Base-by-base conservation (phyloP, 164 flowering plant genomes). In the Liriodendron chinense region DNA sequence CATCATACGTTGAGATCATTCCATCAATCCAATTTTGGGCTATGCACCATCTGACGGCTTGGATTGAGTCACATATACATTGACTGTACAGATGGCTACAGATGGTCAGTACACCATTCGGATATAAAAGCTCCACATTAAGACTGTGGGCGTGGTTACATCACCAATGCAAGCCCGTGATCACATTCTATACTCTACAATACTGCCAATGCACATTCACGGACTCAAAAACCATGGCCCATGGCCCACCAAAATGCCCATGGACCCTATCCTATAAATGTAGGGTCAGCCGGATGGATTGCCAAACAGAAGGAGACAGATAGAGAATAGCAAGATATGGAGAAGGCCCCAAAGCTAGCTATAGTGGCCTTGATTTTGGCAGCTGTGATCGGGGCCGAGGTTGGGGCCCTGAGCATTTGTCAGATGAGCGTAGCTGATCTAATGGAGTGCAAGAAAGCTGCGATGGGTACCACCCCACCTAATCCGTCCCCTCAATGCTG, bases 401-500 rank as follows among this genome's bases (percentile, higher is more conserved):
- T 16, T 53, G 59, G 2, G 59, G 59, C 59, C 13, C 3, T 53
- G 59, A 14, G 3, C 59, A 53, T 53, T 16, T 53, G 59, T 53
- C 2, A 53, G 16, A 14, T 53, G 59, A 16, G 18, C 18, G 1
- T 53, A 16, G 20, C 16, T 12, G 13, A 53, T 53, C 59, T 53
- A 3, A 3, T 3, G 12, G 59, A 53, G 59, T 53, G 59, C 59
- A 53, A 53, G 59, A 16, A 53, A 12, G 59, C 59, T 16, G 13
- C 9, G 2, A 53, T 13, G 16, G 59, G 59, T 16, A 53, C 59
- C 13, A 74, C 81, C 3, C 71, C 69, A 10, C 69, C 61, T 1
- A 23, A 21, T 12, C 90, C 93, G 0, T 49, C 86, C 2, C 22
- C 50, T 0, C 48, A 10, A 20, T 90, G 91, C 66, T 90, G 93